Base-by-base conservation (phyloP, 768 basidiomycete genomes). In the Termitomyces sp. region DNA sequence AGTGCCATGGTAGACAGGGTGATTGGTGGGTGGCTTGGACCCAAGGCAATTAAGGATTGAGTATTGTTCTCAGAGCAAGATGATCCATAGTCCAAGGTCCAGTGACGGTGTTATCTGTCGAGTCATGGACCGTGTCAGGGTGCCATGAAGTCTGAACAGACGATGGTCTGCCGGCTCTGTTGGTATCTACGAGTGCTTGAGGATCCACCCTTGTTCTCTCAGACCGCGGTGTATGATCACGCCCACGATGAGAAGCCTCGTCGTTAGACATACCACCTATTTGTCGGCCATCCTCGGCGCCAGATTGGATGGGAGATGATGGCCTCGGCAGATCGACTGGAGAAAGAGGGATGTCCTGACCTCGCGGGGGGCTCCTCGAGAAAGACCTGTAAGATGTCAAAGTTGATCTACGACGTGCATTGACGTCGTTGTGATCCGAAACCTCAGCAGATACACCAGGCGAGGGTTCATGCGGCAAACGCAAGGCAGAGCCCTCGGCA, bases 41-140 rank as follows among this genome's bases (percentile, higher is more conserved):
- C 20, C 35, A 20, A 52, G 20, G 24, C 32, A 9, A 61, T 52
- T 6, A 6, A 28, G 15, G 8, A 32, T 50, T 24, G 33, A 48
- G 33, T 48, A 55, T 55, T 13, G 38, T 63, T 38, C 40, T 32
- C 9, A 63, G 49, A 54, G 46, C 52, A 0, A 42, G 20, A 38
- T 59, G 42, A 56, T 63, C 57, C 40, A 36, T 59, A 40, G 54
- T 55, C 62, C 62, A 63, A 36, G 58, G 62, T 22, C 53, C 61
- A 40, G 12, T 8, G 28, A 60, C 9, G 6, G n/a, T 39, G 33
- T 32, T 11, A 57, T 12, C 9, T 11, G 28, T 8, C 3, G 22
- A 46, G 12, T 44, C 9, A 5, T n/a, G 9, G 18, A 40, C 12
- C 24, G 6, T 16, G 20, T 22, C 4, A 28, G 28, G n/a, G n/a